Conservation (phyloP, 345 rosid species). For the Camelina sativa region DNA sequence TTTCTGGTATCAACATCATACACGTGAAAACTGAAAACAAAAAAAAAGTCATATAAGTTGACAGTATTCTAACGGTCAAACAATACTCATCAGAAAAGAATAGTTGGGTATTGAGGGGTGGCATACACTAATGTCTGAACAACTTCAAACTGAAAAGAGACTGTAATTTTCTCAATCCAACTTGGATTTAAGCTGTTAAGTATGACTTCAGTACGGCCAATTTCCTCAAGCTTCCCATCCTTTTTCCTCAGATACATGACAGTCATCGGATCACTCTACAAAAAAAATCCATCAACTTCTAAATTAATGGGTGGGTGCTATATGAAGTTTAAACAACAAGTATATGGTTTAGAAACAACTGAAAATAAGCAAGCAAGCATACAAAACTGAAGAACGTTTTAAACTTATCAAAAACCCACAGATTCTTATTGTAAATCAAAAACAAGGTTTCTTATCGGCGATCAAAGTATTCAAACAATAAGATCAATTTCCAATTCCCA, state of each 20-base stretch:
- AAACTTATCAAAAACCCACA: no score
- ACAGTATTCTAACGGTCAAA: not conserved
- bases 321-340: not conserved
- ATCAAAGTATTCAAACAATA: no score
- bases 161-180: conserved; percentile 73
- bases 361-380: no score
- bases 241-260: conserved; percentile 61
- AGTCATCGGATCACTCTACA: conserved; percentile 88
- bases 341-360: no score
- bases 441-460: no score
- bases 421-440: no score
- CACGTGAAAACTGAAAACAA: conserved; percentile 59
- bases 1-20: conserved; percentile 75
- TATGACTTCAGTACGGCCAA: conserved; percentile 89
- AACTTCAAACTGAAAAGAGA: conserved; percentile 80
- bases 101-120: not conserved
- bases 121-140: conserved; percentile 76
- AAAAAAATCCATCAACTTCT: conserved; percentile 4
- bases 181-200: conserved; percentile 69
- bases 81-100: not conserved
- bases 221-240: conserved; percentile 74
- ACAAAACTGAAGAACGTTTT: no score
- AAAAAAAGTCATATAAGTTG: conserved; percentile 21
- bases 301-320: not conserved
- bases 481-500: no score